These are phyloP conservation scores for Primulina tabacum DNA, from an alignment of 257 asterid species.

Conservation along the genomic window DNA sequence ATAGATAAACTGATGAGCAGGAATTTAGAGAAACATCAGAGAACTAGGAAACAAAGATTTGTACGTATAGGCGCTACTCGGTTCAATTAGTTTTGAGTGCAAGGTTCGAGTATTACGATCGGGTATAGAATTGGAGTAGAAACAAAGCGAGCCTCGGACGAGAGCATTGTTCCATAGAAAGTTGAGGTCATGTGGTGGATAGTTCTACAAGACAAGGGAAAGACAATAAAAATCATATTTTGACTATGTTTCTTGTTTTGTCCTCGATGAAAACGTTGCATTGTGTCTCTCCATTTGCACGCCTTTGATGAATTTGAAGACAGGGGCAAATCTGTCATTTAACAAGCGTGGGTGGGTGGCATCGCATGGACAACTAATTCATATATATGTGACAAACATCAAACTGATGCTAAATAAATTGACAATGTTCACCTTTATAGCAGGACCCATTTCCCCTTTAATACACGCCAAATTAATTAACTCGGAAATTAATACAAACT, in stretches of 20 bases:
- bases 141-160: too few species aligned
- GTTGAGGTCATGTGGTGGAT: conserved; percentile 15
- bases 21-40: background rate
- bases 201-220: conserved; percentile 25
- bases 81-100: background rate
- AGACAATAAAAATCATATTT: conserved; percentile 27
- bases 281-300: conserved; percentile 25
- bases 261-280: conserved; percentile 42
- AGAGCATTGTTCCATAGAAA: conserved; percentile 6
- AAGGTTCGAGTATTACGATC: background rate
- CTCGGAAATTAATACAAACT: too few species aligned
- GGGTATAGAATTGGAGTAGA: background rate
- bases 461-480: too few species aligned
- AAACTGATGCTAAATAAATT: too few species aligned
- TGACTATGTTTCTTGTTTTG: conserved; percentile 36
- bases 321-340: conserved; percentile 8
- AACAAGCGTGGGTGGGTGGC: background rate
- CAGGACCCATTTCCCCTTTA: too few species aligned
- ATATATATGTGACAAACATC: too few species aligned
- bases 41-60: background rate
- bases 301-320: conserved; percentile 33
- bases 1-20: too few species aligned
- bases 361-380: too few species aligned
- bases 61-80: too few species aligned
- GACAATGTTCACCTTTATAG: too few species aligned